Base-by-base conservation (phyloP, 352 stramenopile genomes). In the Pythium utonaiense region DNA sequence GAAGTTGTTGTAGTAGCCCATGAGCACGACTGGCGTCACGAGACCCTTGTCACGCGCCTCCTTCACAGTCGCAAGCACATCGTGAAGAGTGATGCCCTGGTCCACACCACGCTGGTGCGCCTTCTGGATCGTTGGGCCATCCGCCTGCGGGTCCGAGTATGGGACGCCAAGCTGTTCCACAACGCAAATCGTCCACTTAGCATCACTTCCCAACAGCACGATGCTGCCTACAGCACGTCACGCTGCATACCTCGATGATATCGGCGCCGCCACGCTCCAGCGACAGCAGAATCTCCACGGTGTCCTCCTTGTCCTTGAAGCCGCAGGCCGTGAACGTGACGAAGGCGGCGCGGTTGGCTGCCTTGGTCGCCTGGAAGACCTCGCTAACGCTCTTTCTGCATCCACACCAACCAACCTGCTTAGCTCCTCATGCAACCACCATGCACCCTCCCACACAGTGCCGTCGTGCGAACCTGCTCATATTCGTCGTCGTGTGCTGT, bases 1-100 rank as follows among this genome's bases (percentile, higher is more conserved):
- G 62, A 99, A 97, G 54, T 98, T 98, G 80, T 99, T 99, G 83
- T 98, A 98, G 83, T 99, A 95, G 42, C 97, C 96, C 97, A 99
- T 99, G 47, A 99, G 89, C 60, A 99, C 93, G 30, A 99, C 90
- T 17, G 97, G 97, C 30, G 96, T 85, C 12, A 75, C 95, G 12
- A 99, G 80, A 14, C 97, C 97, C 73, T 92, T 85, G 17, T 54
- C 59, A 34, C 97, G 89, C 25, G 93, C 92, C 60, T 93, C 77
- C 54, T 86, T 91, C 28, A 98, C 95, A 28, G 97, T 98, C 17
- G 75, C 79, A 19, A 99, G 79, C 62, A 97, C 98, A 53, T 98
- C 78, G 42, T 70, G 66, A 52, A 99, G 84, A 40, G 88, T 96
- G 41, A 98, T 96, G 51, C 96, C 96, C 67, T 97, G 90, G 56